phyloP scores from a whole-genome alignment of 768 basidiomycete genomes.

The Suillus hirtellus region DNA sequence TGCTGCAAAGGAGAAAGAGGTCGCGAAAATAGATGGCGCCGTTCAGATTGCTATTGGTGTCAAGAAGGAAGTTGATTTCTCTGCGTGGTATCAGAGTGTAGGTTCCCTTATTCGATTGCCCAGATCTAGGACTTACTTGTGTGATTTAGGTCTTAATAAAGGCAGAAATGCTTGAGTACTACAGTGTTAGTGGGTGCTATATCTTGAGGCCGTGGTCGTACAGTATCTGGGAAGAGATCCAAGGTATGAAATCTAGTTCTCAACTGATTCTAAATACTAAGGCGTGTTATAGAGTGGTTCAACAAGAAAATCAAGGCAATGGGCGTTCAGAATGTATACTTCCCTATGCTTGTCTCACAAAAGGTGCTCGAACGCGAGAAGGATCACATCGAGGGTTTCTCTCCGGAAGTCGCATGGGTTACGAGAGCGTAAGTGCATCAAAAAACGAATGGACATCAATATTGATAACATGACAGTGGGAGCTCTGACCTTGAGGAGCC shows the following conservation, averaged over 20 bases:
- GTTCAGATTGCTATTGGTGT: constrained; percentile 93
- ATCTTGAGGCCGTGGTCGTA: constrained; percentile 98
- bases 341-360: constrained; percentile 96
- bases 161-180: constrained; percentile 99
- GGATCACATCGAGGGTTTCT: constrained; percentile 98
- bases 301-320: constrained; percentile 89
- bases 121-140: constrained; percentile 12
- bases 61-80: constrained; percentile 94
- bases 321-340: constrained; percentile 96
- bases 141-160: constrained; percentile 84
- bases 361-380: constrained; percentile 96
- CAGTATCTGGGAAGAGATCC: constrained; percentile 95
- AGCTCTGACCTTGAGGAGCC: constrained; percentile 94
- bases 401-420: constrained; percentile 99
- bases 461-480: constrained; percentile 52
- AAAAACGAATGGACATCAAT: background rate
- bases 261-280: background rate
- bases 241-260: constrained; percentile 50
- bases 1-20: constrained; percentile 61
- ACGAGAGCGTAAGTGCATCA: constrained; percentile 76
- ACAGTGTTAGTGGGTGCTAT: constrained; percentile 98
- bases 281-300: constrained; percentile 75
- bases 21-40: constrained; percentile 82
- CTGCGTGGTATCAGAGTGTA: constrained; percentile 92
- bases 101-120: constrained; percentile 23